A percentile compares a stretch with the other conserved stretches of the same genome.
These are phyloP conservation scores for Arachis hypogaea DNA, from an alignment of 306 rosid species.

Conservation along the genomic window DNA sequence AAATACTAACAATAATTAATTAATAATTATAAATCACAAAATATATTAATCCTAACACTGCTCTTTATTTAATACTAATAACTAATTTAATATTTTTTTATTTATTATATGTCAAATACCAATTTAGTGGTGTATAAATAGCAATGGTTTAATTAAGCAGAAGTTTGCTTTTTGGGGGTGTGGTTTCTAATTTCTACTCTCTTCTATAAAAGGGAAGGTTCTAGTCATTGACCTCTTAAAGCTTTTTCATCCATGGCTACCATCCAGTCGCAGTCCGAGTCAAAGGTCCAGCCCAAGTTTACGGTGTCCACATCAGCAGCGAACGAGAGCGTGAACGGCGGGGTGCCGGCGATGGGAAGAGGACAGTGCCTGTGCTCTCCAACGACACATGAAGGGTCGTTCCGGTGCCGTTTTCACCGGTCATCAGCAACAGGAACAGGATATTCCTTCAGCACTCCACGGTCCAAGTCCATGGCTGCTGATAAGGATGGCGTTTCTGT, in stretches of 20 bases:
- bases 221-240: neutral
- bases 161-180: neutral
- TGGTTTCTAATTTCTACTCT: neutral
- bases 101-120: too few species aligned
- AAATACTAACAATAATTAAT: too few species aligned
- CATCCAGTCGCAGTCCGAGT: conserved; percentile 23
- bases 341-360: conserved; percentile 46
- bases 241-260: conserved; percentile 51
- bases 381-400: conserved; percentile 87
- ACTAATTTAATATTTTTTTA: too few species aligned
- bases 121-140: too few species aligned
- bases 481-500: conserved; percentile 35
- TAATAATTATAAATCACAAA: too few species aligned
- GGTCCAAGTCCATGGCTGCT: conserved; percentile 61
- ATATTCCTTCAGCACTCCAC: conserved; percentile 51
- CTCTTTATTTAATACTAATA: too few species aligned
- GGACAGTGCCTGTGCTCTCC: conserved; percentile 94
- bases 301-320: conserved; percentile 56
- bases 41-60: too few species aligned
- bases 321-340: conserved; percentile 39
- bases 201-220: conserved; percentile 25
- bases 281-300: conserved; percentile 30
- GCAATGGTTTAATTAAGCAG: too few species aligned
- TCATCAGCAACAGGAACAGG: conserved; percentile 27
- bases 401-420: conserved; percentile 85